Percentiles rank a stretch among this genome's conserved stretches.
Conservation (phyloP, 768 basidiomycete genomes). For the Tylopilus subfusipes region DNA sequence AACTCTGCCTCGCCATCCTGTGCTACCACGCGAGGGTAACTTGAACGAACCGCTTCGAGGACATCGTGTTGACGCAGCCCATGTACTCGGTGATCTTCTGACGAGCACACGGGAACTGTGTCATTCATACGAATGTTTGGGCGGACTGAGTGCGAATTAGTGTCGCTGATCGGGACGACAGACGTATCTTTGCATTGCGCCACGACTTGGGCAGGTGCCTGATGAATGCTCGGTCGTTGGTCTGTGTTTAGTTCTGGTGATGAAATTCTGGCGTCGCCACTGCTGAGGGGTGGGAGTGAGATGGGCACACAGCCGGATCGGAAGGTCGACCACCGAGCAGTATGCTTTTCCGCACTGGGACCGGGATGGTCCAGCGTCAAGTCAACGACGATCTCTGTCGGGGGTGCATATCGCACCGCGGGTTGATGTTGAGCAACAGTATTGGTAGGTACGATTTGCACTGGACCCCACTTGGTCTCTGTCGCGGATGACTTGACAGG, state of each 20-base stretch:
- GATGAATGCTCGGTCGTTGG: neutral
- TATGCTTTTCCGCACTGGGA: neutral
- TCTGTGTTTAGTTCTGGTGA: neutral
- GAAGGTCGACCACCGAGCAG: slow-evolving; percentile 23
- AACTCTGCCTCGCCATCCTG: neutral
- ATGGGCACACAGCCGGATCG: slow-evolving; percentile 25
- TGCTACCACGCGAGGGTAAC: neutral
- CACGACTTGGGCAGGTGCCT: neutral
- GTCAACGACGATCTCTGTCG: slow-evolving; percentile 6
- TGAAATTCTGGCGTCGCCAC: neutral
- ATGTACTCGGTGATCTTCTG: neutral
- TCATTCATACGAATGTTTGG: neutral
- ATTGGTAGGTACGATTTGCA: neutral
- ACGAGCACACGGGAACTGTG: neutral
- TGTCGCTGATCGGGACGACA: neutral
- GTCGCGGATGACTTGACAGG: neutral
- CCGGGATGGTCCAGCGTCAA: slow-evolving; percentile 1
- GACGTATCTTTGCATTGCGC: neutral
- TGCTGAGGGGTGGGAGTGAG: neutral
- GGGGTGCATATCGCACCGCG: neutral
- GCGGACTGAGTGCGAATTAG: neutral
- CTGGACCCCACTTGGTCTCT: neutral
- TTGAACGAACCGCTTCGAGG: neutral
- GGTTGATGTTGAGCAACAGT: neutral
- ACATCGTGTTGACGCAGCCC: neutral